Evolutionary conservation across 23 red algal genomes (phyloP).

Genomic region (Gracilaria gracilis): DNA sequence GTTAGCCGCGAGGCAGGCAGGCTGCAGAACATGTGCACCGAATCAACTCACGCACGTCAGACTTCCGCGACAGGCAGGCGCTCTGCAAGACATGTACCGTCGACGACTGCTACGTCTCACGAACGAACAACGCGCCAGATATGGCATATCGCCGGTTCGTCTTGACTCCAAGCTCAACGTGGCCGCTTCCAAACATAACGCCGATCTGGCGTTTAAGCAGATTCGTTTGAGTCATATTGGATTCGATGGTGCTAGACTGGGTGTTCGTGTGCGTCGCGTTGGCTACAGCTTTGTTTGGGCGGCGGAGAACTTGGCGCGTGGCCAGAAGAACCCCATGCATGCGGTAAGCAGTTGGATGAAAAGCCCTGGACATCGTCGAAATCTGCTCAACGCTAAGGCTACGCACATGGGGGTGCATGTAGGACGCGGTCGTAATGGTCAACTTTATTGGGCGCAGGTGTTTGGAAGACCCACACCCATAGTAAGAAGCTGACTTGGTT

Average conservation of each 20-base stretch:
- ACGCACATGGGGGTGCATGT: constrained; percentile 54
- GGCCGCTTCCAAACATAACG: constrained; percentile 43
- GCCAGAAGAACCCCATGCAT: constrained; percentile 46
- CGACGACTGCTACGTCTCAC: constrained; percentile 19
- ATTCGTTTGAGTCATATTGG: constrained; percentile 57
- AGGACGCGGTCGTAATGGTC: constrained; percentile 44
- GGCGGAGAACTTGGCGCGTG: constrained; percentile 37
- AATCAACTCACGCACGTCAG: background rate
- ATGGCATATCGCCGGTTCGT: constrained; percentile 15
- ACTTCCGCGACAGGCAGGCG: background rate
- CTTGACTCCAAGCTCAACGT: background rate
- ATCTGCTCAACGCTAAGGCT: constrained; percentile 34
- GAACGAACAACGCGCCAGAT: constrained; percentile 21
- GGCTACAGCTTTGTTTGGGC: constrained; percentile 38
- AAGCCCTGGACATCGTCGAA: constrained; percentile 42
- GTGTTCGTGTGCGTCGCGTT: constrained; percentile 14
- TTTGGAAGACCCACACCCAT: constrained; percentile 15
- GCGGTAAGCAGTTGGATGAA: constrained; percentile 39
- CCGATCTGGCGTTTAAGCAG: constrained; percentile 54
- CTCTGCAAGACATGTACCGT: background rate
- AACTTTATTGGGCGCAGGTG: constrained; percentile 59
- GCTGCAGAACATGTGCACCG: background rate
- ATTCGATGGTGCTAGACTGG: constrained; percentile 16
- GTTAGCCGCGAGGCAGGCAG: background rate
- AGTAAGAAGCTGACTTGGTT: no score